Conservation (phyloP, 2,329 filamentous ascomycete genomes). For the Corynespora cassiicola region DNA sequence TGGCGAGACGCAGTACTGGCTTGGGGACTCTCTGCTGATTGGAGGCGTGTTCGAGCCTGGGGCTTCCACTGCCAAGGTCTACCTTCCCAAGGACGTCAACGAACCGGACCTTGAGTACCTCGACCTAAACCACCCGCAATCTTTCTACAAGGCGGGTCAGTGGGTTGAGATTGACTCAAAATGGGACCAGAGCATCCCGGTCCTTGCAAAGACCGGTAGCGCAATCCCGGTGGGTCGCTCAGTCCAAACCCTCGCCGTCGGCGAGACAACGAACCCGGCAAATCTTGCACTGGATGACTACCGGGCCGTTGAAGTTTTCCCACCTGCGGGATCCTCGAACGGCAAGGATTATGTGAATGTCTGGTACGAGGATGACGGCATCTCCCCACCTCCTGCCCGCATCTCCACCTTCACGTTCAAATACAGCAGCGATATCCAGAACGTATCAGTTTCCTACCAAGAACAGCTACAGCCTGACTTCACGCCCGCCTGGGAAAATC, state of each 20-base stretch:
- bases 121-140: constrained; percentile 70
- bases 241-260: constrained; percentile 59
- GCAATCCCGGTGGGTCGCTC: constrained; percentile 60
- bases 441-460: constrained; percentile 53
- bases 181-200: constrained; percentile 62
- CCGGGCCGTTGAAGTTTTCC: constrained; percentile 64
- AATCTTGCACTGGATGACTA: constrained; percentile 60
- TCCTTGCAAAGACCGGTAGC: constrained; percentile 62
- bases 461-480: constrained; percentile 51
- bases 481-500: constrained; percentile 56
- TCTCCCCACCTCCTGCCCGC: constrained; percentile 49
- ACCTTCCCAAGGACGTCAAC: constrained; percentile 60
- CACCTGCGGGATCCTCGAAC: constrained; percentile 50
- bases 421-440: constrained; percentile 46
- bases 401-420: constrained; percentile 34
- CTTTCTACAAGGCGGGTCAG: constrained; percentile 61
- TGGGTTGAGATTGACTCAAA: constrained; percentile 60
- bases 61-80: constrained; percentile 61
- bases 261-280: constrained; percentile 55
- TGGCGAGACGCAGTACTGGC: constrained; percentile 76
- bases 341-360: constrained; percentile 46
- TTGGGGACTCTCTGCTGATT: constrained; percentile 70
- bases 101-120: constrained; percentile 62
- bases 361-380: constrained; percentile 66
- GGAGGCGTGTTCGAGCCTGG: constrained; percentile 72